A percentile compares a stretch with the other conserved stretches of the same genome.
These are phyloP conservation scores for Nakazawaea populi DNA, from an alignment of 805 yeast species.

Conservation along the genomic window DNA sequence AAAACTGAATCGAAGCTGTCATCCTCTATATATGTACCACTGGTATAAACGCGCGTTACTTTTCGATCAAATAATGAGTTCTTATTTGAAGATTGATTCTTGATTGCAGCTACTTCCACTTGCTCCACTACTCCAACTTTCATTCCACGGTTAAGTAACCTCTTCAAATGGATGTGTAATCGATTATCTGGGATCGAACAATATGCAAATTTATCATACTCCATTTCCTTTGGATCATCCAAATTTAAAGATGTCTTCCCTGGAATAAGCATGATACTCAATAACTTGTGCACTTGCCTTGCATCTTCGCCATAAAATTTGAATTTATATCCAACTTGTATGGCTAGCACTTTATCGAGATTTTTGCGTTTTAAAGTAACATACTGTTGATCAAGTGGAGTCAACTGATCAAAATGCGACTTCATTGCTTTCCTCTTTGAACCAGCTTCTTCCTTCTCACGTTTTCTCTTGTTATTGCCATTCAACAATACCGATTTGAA, in stretches of 20 bases:
- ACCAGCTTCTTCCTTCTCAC: background rate
- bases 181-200: constrained; percentile 80
- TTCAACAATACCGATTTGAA: background rate
- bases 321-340: constrained; percentile 91
- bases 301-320: constrained; percentile 88
- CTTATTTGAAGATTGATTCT: constrained; percentile 45
- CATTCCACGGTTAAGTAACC: constrained; percentile 63
- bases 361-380: constrained; percentile 56
- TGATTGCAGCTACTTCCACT: constrained; percentile 71
- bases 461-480: background rate
- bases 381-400: constrained; percentile 81
- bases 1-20: constrained; percentile 22
- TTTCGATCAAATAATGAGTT: constrained; percentile 59
- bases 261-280: constrained; percentile 67
- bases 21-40: constrained; percentile 77
- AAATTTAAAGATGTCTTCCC: constrained; percentile 56
- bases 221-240: constrained; percentile 40
- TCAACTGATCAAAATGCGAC: constrained; percentile 25
- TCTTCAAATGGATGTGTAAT: constrained; percentile 68
- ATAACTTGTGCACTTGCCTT: constrained; percentile 50
- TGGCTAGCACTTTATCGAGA: constrained; percentile 64
- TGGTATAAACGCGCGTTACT: constrained; percentile 68
- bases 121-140: constrained; percentile 89
- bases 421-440: constrained; percentile 4
- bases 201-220: constrained; percentile 63